A percentile compares a stretch with the other conserved stretches of the same genome.
These are phyloP conservation scores for Pyrenochaeta sp. DNA, from an alignment of 2,329 filamentous ascomycete species.

Conservation along the genomic window DNA sequence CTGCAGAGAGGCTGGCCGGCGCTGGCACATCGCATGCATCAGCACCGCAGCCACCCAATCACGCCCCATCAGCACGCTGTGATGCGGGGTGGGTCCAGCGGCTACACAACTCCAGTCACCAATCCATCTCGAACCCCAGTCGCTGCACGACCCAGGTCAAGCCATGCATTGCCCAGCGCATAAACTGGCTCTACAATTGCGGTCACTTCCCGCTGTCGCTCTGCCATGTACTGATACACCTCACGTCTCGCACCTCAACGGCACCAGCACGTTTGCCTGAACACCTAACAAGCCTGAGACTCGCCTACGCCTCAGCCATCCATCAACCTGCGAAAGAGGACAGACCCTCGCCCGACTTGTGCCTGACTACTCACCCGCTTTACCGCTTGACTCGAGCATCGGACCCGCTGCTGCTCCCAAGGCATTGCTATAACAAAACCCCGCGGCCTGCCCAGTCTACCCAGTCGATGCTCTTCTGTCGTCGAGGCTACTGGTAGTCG, in stretches of 20 bases:
- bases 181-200: slow-evolving; percentile 47
- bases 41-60: slow-evolving; percentile 31
- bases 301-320: slow-evolving; percentile 42
- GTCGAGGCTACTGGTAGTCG: slow-evolving; percentile 51
- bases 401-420: slow-evolving; percentile 19
- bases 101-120: slow-evolving; percentile 26
- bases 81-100: slow-evolving; percentile 30
- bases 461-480: slow-evolving; percentile 40
- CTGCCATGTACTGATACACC: slow-evolving; percentile 44
- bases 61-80: slow-evolving; percentile 4
- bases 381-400: slow-evolving; percentile 22
- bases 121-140: slow-evolving; percentile 19
- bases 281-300: slow-evolving; percentile 46
- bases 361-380: slow-evolving; percentile 34
- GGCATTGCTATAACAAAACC: slow-evolving; percentile 48
- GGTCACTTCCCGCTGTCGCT: slow-evolving; percentile 37
- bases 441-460: slow-evolving; percentile 24
- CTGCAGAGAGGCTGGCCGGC: slow-evolving; percentile 25
- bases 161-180: slow-evolving; percentile 30
- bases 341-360: slow-evolving; percentile 12
- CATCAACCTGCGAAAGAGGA: slow-evolving; percentile 18
- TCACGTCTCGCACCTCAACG: slow-evolving; percentile 41
- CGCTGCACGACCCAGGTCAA: neutral
- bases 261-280: slow-evolving; percentile 36
- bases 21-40: slow-evolving; percentile 31